Conservation (phyloP, 805 yeast species). For the Kluyveromyces aestuarii region DNA sequence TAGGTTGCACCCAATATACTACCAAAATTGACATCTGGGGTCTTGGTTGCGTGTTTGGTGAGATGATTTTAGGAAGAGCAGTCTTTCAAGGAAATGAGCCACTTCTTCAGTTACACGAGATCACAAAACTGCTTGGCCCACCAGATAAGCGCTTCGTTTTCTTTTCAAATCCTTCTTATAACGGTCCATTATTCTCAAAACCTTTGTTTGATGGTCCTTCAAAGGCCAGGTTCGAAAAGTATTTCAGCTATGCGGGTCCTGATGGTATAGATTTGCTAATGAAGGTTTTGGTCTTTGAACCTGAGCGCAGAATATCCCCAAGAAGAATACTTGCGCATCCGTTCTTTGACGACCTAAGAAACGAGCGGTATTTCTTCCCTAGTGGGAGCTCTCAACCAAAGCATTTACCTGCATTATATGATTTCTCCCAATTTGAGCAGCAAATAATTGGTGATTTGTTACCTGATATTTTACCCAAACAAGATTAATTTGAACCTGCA, state of each 20-base stretch:
- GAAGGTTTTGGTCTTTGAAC: slow-evolving; percentile 82
- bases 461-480: slow-evolving; percentile 4
- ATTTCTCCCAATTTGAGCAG: slow-evolving; percentile 63
- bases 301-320: slow-evolving; percentile 73
- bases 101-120: slow-evolving; percentile 78
- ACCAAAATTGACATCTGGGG: slow-evolving; percentile 97
- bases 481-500: not conserved
- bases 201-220: slow-evolving; percentile 50
- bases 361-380: slow-evolving; percentile 43
- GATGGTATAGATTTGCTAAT: slow-evolving; percentile 80
- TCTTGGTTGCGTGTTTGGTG: slow-evolving; percentile 92
- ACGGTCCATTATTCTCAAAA: slow-evolving; percentile 64
- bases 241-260: slow-evolving; percentile 69
- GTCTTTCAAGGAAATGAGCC: slow-evolving; percentile 94
- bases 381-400: slow-evolving; percentile 40
- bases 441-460: slow-evolving; percentile 34
- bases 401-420: slow-evolving; percentile 44
- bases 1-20: slow-evolving; percentile 81
- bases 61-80: slow-evolving; percentile 84
- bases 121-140: slow-evolving; percentile 83
- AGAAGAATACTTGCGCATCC: slow-evolving; percentile 77
- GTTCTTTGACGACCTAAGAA: slow-evolving; percentile 80
- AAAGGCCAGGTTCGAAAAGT: slow-evolving; percentile 51
- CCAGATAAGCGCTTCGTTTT: slow-evolving; percentile 67
- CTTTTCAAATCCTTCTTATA: slow-evolving; percentile 65